Conservation (phyloP, 805 yeast genomes). For the Suhomyces canberraensis region DNA sequence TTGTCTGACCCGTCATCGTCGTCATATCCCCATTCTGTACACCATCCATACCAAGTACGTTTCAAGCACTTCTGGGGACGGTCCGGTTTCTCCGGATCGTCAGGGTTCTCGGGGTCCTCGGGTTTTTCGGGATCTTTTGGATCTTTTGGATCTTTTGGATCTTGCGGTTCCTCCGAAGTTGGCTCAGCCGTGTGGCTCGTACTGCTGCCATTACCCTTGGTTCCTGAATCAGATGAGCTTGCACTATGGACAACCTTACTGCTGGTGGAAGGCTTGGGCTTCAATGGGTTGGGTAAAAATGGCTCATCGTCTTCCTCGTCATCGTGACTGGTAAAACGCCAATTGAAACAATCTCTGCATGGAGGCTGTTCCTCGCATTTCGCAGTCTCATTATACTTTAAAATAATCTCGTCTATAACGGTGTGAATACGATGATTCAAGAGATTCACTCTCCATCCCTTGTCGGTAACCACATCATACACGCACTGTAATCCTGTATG, state of each 20-base stretch:
- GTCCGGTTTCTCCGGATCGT: slow-evolving; percentile 11
- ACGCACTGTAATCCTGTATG: slow-evolving; percentile 86
- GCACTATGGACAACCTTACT: background rate
- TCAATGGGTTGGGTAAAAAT: slow-evolving; percentile 34
- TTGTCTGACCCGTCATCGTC: no score
- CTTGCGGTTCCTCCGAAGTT: background rate
- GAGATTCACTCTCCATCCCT: slow-evolving; percentile 88
- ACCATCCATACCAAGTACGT: slow-evolving; percentile 69
- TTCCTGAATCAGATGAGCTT: no score
- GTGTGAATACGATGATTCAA: slow-evolving; percentile 87
- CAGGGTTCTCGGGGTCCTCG: slow-evolving; percentile 5
- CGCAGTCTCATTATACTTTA: slow-evolving; percentile 74
- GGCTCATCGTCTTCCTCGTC: slow-evolving; percentile 39
- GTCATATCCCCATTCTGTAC: slow-evolving; percentile 44
- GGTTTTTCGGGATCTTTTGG: background rate
- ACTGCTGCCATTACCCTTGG: slow-evolving; percentile 3
- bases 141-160: background rate
- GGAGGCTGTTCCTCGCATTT: slow-evolving; percentile 71
- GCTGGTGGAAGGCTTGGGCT: slow-evolving; percentile 15
- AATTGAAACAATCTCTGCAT: slow-evolving; percentile 85
- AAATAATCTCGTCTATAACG: slow-evolving; percentile 77
- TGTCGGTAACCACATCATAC: slow-evolving; percentile 84
- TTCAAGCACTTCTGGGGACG: slow-evolving; percentile 47
- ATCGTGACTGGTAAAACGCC: slow-evolving; percentile 67
- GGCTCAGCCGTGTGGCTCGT: slow-evolving; percentile 1